Percentiles rank a stretch among this genome's conserved stretches.
Conservation (phyloP, 2,329 filamentous ascomycete genomes). For the Graphilbum sp. region DNA sequence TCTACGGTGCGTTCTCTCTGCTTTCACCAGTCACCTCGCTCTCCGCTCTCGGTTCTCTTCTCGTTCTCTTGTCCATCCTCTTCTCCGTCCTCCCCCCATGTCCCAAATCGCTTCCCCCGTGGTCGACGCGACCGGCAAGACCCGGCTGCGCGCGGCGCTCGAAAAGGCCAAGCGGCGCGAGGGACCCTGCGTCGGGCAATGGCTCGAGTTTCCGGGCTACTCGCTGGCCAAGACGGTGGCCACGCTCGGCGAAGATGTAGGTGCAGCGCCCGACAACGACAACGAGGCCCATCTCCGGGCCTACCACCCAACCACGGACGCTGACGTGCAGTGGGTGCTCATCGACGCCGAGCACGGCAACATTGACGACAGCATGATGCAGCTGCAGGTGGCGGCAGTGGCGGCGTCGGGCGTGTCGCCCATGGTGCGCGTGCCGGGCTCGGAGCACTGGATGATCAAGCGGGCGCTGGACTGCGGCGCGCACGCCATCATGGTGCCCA, state of each 20-base stretch:
- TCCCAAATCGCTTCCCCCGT: slow-evolving; percentile 9
- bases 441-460: slow-evolving; percentile 28
- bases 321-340: slow-evolving; percentile 11
- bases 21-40: too few species aligned
- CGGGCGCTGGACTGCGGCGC: slow-evolving; percentile 32
- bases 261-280: too few species aligned
- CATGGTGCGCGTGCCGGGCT: slow-evolving; percentile 19
- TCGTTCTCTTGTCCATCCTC: too few species aligned
- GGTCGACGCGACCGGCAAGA: slow-evolving; percentile 15
- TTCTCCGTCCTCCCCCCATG: slow-evolving; percentile 2
- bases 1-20: too few species aligned
- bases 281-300: too few species aligned
- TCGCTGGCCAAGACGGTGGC: slow-evolving; percentile 15
- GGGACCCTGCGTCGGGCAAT: slow-evolving; percentile 16
- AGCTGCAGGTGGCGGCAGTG: slow-evolving; percentile 35
- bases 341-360: slow-evolving; percentile 37
- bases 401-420: slow-evolving; percentile 27
- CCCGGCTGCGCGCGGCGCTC: slow-evolving; percentile 13
- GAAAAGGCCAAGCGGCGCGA: slow-evolving; percentile 14
- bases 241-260: slow-evolving; percentile 15
- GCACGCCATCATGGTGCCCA: slow-evolving; percentile 32
- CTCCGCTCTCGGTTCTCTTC: too few species aligned
- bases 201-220: slow-evolving; percentile 17
- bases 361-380: slow-evolving; percentile 33
- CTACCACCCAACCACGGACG: too few species aligned